Conservation (phyloP, 2,329 filamentous ascomycete genomes). For the Pseudogymnoascus sp. region DNA sequence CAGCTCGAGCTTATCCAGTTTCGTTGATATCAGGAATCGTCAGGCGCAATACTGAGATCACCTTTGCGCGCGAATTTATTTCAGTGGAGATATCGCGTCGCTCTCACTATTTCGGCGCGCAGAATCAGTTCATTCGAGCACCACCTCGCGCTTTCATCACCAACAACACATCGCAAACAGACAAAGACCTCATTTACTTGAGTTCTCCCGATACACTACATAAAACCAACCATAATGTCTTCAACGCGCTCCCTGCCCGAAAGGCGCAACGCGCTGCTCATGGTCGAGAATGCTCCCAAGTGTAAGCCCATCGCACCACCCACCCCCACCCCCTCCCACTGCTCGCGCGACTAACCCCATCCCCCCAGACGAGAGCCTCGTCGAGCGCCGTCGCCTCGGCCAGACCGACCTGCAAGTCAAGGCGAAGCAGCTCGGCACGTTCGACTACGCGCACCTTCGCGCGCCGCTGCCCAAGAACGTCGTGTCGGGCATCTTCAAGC, state of each 20-base stretch:
- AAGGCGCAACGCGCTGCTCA: slow-evolving; percentile 9
- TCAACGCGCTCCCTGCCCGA: slow-evolving; percentile 8
- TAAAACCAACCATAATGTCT: background rate
- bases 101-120: background rate
- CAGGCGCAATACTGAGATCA: background rate
- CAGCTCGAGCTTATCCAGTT: background rate
- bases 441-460: slow-evolving; percentile 93
- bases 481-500: slow-evolving; percentile 85
- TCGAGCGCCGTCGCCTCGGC: slow-evolving; percentile 77
- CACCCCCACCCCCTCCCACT: background rate
- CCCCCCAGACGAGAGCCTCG: slow-evolving; percentile 36
- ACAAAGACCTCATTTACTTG: background rate
- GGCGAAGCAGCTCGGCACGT: slow-evolving; percentile 65
- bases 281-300: slow-evolving; percentile 6
- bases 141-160: background rate
- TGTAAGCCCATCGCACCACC: slow-evolving; percentile 6
- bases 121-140: background rate
- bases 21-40: background rate
- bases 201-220: background rate
- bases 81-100: background rate
- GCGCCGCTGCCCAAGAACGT: slow-evolving; percentile 89
- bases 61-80: background rate
- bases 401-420: slow-evolving; percentile 82
- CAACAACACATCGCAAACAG: background rate
- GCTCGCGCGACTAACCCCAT: background rate